These are phyloP conservation scores for Fusarium dimerum DNA, from an alignment of 2,329 filamentous ascomycete species.

Conservation along the genomic window DNA sequence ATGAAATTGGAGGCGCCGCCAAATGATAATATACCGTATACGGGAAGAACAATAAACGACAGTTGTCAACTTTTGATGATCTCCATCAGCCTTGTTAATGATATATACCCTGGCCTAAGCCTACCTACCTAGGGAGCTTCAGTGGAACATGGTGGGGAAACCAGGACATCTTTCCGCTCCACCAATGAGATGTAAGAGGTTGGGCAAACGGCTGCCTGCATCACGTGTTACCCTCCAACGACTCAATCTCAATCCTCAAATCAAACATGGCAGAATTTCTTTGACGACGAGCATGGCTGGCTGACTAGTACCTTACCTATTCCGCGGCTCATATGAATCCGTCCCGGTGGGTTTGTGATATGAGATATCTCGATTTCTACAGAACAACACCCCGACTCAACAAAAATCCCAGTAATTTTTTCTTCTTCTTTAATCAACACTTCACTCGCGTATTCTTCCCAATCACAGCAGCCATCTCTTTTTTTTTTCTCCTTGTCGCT, in stretches of 20 bases:
- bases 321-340: too few relatives aligned
- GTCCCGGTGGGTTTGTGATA: too few relatives aligned
- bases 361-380: too few relatives aligned
- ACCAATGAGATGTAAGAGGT: conserved; percentile 16
- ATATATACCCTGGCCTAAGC: conserved; percentile 20
- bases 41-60: conserved; percentile 12
- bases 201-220: background rate
- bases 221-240: conserved; percentile 9
- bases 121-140: background rate
- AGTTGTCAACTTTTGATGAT: conserved; percentile 23
- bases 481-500: too few relatives aligned
- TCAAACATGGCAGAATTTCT: background rate
- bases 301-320: too few relatives aligned
- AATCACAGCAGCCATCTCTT: too few relatives aligned
- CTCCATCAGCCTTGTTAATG: conserved; percentile 26
- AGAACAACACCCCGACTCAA: too few relatives aligned
- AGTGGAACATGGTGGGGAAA: conserved; percentile 3
- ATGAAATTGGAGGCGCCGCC: background rate
- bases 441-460: too few relatives aligned
- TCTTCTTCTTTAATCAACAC: too few relatives aligned
- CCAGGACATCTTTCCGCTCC: conserved; percentile 2
- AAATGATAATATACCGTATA: background rate
- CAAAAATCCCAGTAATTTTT: too few relatives aligned
- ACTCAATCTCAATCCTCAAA: too few relatives aligned
- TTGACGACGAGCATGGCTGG: background rate